phyloP scores from a whole-genome alignment of 75 land plant genomes.

The Ceratopteris richardii region DNA sequence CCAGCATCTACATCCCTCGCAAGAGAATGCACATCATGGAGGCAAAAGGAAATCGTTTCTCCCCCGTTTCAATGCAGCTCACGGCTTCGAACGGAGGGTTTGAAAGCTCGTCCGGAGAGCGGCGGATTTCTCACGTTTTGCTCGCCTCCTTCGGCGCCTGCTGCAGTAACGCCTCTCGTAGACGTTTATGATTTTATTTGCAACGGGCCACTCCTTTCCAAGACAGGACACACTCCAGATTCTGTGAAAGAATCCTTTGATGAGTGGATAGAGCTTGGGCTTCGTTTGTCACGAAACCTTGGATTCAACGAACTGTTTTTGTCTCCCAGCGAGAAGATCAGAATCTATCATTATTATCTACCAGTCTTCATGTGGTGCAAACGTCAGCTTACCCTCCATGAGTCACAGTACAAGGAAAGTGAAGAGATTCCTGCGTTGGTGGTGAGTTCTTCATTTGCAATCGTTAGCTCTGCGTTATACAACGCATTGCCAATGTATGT shows the following conservation, averaged over 20 bases:
- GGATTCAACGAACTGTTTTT: constrained; percentile 45
- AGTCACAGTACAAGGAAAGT: constrained; percentile 33
- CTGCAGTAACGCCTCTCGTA: constrained; percentile 36
- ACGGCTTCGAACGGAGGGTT: no score
- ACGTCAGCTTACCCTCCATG: constrained; percentile 47
- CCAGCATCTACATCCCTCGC: no score
- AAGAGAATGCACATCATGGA: no score
- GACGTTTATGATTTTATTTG: constrained; percentile 72
- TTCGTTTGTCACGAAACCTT: constrained; percentile 43
- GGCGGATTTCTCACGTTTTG: neutral
- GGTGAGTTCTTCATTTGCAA: constrained; percentile 32
- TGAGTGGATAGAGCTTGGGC: constrained; percentile 54
- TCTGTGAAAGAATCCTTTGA: constrained; percentile 42
- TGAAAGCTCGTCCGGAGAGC: no score
- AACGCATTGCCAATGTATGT: no score
- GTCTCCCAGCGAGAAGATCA: constrained; percentile 42
- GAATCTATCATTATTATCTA: constrained; percentile 79
- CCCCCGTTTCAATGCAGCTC: no score
- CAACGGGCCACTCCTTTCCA: constrained; percentile 57
- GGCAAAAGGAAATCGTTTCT: no score
- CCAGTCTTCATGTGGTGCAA: constrained; percentile 93
- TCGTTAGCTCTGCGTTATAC: no score
- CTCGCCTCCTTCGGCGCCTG: neutral
- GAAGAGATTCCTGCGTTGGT: constrained; percentile 73
- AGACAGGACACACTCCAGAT: constrained; percentile 37